Percentiles rank a stretch among this genome's conserved stretches.
phyloP scores from a whole-genome alignment of 345 rosid genomes.

The Hirschfeldia incana region DNA sequence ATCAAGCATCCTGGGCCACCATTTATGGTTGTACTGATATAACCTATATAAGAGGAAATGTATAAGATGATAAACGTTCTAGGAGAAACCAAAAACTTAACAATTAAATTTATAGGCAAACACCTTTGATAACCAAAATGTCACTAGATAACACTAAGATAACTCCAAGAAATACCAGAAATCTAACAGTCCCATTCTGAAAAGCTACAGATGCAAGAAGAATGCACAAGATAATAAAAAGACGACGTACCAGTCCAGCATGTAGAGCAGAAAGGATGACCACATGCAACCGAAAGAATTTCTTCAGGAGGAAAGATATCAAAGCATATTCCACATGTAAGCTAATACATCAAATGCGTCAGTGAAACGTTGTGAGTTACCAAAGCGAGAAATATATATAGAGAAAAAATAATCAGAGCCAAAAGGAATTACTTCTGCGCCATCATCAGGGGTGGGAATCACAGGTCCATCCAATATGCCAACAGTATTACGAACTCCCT shows the following conservation, averaged over 20 bases:
- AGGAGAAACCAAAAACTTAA: background rate
- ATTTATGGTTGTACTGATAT: conserved; percentile 36
- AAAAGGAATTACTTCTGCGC: conserved; percentile 53
- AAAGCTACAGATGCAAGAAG: conserved; percentile 4
- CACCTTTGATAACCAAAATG: background rate
- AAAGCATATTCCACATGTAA: conserved; percentile 87
- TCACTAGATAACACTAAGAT: conserved; percentile 2
- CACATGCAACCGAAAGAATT: conserved; percentile 74
- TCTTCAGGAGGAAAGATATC: conserved; percentile 49
- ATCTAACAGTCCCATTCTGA: background rate
- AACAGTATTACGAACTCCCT: conserved; percentile 65
- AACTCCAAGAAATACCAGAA: background rate
- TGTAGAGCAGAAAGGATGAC: conserved; percentile 83
- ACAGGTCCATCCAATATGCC: conserved; percentile 71
- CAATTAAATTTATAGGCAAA: background rate
- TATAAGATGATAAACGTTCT: background rate
- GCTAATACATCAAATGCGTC: conserved; percentile 42
- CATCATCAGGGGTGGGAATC: conserved; percentile 41
- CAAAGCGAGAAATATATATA: background rate
- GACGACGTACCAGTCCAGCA: conserved; percentile 77
- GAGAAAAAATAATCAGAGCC: conserved; percentile 8
- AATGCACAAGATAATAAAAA: background rate
- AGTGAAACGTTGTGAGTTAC: conserved; percentile 15
- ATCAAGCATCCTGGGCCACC: conserved; percentile 42
- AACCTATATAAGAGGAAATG: conserved; percentile 24